phyloP scores from a whole-genome alignment of 106 monocot species.

The Dendrobium chrysotoxum region DNA sequence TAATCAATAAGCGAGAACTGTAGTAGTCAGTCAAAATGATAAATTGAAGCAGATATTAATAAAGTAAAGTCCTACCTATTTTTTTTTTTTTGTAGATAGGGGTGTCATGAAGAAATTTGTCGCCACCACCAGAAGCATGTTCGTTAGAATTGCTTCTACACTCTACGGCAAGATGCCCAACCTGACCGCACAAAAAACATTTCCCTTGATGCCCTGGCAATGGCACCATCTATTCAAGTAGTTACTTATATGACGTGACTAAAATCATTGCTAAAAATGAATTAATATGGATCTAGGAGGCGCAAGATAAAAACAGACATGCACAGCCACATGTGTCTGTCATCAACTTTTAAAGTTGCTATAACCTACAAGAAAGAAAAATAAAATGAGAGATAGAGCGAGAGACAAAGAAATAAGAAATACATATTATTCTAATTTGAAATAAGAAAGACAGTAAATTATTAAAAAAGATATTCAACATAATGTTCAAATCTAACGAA shows the following conservation, averaged over 20 bases:
- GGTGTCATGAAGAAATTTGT: conserved; percentile 36
- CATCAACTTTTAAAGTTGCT: no score
- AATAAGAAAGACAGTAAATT: no score
- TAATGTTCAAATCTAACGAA: no score
- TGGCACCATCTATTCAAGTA: conserved; percentile 65
- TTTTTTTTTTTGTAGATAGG: conserved; percentile 97
- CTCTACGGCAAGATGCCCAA: conserved; percentile 92
- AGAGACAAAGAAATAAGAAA: no score
- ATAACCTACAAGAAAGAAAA: no score
- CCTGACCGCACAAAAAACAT: conserved; percentile 85
- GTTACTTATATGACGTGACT: not conserved
- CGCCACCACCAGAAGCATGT: conserved; percentile 15
- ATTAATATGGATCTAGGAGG: not conserved
- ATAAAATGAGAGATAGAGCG: no score
- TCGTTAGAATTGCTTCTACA: conserved; percentile 41
- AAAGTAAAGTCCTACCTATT: conserved; percentile 38
- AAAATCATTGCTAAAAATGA: not conserved
- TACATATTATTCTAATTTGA: no score
- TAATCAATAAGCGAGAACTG: not conserved
- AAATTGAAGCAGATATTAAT: not conserved
- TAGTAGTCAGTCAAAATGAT: not conserved
- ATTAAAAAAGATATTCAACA: no score
- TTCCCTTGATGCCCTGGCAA: conserved; percentile 92
- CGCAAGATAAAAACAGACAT: not conserved
- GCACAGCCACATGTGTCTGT: not conserved